Conservation (phyloP, 78 protist genomes). For the Parvularia atlantis region DNA sequence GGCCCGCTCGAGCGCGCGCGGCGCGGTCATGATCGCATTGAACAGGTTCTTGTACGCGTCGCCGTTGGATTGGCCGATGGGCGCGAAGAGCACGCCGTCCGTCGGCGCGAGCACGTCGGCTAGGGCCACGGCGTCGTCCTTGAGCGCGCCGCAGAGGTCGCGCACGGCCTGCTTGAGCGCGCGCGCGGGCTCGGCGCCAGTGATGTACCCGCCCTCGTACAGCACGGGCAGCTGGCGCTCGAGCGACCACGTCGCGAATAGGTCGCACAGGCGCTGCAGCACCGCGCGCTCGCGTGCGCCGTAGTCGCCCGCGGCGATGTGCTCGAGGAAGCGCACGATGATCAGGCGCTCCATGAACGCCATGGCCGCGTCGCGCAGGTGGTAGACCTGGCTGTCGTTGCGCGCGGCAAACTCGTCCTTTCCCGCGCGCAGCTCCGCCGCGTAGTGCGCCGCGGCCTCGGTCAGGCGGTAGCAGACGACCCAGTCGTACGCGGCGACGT, state of each 20-base stretch:
- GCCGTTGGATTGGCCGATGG: neutral
- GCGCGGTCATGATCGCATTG: neutral
- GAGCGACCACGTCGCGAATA: neutral
- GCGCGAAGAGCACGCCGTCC: neutral
- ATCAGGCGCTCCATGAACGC: neutral
- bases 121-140: neutral
- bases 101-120: neutral
- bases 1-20: neutral
- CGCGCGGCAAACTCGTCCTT: slow-evolving; percentile 2
- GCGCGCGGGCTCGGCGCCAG: neutral
- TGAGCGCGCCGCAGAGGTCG: neutral
- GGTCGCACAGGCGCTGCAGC: neutral
- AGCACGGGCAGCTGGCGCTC: neutral
- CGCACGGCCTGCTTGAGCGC: neutral
- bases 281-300: neutral
- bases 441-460: neutral
- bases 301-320: too few relatives aligned
- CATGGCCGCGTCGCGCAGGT: neutral
- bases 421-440: neutral
- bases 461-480: neutral
- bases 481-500: neutral
- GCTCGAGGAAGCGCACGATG: neutral
- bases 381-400: neutral
- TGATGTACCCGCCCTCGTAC: neutral
- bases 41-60: neutral